Evolutionary conservation across 345 rosid species (phyloP).

Genomic region (Populus deltoides): DNA sequence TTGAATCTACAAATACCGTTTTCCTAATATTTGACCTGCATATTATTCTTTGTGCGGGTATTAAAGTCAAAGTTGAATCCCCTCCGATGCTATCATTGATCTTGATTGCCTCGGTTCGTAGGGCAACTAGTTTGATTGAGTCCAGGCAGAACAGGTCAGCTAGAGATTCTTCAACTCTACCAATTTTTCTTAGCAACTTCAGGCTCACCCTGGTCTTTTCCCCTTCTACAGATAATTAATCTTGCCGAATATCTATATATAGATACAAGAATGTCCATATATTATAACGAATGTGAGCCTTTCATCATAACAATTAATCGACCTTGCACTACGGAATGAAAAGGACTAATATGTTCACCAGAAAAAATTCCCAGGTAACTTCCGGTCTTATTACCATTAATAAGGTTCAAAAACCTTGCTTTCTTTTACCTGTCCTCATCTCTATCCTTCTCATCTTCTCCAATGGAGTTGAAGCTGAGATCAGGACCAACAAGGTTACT

Average conservation of each 20-base stretch:
- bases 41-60: too few species aligned
- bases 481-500: not conserved
- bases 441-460: not conserved
- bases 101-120: not conserved
- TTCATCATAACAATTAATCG: not conserved
- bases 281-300: not conserved
- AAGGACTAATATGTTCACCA: not conserved
- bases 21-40: too few species aligned
- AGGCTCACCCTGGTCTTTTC: not conserved
- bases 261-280: not conserved
- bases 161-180: not conserved
- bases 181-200: not conserved
- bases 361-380: not conserved
- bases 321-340: not conserved
- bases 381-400: not conserved
- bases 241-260: not conserved
- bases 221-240: not conserved
- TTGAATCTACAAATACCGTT: too few species aligned
- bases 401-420: constrained; percentile 2
- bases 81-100: too few species aligned
- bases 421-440: constrained; percentile 5
- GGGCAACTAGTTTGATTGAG: not conserved
- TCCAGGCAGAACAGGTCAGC: not conserved
- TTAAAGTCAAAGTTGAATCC: too few species aligned
- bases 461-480: constrained; percentile 20